These are phyloP conservation scores for Fraxinus velutina DNA, from an alignment of 305 asterid species.

Conservation along the genomic window DNA sequence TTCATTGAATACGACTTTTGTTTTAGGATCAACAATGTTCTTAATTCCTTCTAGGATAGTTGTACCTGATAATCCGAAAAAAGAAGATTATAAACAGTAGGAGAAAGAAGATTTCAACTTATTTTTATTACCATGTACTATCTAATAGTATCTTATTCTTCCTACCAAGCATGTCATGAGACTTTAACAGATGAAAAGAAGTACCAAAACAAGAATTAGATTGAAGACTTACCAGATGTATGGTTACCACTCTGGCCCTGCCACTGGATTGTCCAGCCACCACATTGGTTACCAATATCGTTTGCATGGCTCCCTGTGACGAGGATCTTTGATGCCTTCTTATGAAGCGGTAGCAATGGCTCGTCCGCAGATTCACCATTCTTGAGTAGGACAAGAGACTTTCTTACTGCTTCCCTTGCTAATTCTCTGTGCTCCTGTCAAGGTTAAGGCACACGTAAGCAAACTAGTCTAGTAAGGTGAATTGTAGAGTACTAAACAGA, in stretches of 20 bases:
- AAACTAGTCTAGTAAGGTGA: not conserved
- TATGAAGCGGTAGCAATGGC: conserved; percentile 50
- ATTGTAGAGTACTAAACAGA: not conserved
- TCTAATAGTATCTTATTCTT: not conserved
- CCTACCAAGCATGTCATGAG: not conserved
- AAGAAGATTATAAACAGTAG: not conserved
- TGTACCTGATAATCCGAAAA: conserved; percentile 33
- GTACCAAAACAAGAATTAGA: not conserved
- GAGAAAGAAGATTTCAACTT: not conserved
- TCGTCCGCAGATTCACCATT: conserved; percentile 44
- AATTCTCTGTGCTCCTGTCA: conserved; percentile 47
- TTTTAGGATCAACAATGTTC: conserved; percentile 36
- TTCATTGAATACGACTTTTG: conserved; percentile 37
- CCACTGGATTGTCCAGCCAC: conserved; percentile 62
- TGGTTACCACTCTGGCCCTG: conserved; percentile 47
- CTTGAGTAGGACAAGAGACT: conserved; percentile 54
- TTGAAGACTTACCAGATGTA: conserved; percentile 36
- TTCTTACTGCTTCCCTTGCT: conserved; percentile 62
- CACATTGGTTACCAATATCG: conserved; percentile 52
- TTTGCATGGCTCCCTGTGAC: conserved; percentile 52
- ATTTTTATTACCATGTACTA: not conserved
- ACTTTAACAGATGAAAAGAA: not conserved
- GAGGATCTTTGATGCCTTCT: conserved; percentile 39
- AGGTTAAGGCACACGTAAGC: not conserved
- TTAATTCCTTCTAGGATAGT: conserved; percentile 48